Base-by-base conservation (phyloP, 2,329 filamentous ascomycete genomes). In the Metarhizium guizhouense region DNA sequence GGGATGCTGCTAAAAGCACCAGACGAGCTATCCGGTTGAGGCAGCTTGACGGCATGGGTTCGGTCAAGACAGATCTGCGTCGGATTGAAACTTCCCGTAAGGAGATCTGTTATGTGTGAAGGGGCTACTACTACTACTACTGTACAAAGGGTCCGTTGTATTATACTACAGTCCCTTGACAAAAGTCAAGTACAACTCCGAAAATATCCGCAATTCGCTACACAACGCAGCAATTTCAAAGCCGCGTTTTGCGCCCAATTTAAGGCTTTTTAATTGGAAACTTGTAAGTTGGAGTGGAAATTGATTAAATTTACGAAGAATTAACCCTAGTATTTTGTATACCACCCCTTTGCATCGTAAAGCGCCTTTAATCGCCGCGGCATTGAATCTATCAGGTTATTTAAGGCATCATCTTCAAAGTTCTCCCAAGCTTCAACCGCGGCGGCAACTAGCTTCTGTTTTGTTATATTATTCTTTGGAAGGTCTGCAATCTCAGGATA, bases 281-380 rank as follows among this genome's bases (percentile, higher is more conserved):
- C 18, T 47, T 3, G 14, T 18, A 36, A 32, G 6, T 14, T 5
- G 16, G 8, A 47, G 30, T 47, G 20, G 42, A 32, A 53, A 45
- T n/a, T 40, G 38, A 18, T 47, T 54, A 38, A 6, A 20, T 6
- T 8, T 36, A 18, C n/a, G 47, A 47, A 49, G 29, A 48, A 48
- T 48, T 7, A 7, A 29, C 6, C n/a, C 47, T 52, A 54, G 40
- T 58, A 56, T 25, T 58, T 56, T 20, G 16, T 58, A 47, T 56
- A 58, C 54, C 25, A 56, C 16, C 56, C 30, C 2, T 47, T 13
- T 3, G 54, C 42, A 11, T 8, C 8, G 5, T 54, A 47, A 52
- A 56, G 42, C 13, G 52, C 56, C 3, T n/a, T 5, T 4, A 58
- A 16, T 10, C 52, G 45, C n/a, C 42, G 32, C 14, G 38, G 7